Percentiles rank a stretch among this genome's conserved stretches.
These are phyloP conservation scores for Daldinia decipiens DNA, from an alignment of 495 filamentous ascomycete genomes.

Conservation along the genomic window DNA sequence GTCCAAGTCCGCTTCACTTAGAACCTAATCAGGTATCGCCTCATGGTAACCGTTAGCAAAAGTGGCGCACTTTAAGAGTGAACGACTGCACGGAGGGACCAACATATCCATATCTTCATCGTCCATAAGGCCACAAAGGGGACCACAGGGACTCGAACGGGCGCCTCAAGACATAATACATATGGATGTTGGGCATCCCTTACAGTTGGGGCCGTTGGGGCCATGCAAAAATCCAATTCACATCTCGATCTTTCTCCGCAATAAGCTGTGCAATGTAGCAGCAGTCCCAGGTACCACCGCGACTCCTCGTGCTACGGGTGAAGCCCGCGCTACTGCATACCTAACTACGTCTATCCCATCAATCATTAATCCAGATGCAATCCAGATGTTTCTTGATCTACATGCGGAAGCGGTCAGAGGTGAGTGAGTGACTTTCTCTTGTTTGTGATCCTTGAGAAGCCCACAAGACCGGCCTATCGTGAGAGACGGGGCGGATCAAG, in stretches of 20 bases:
- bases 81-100: slow-evolving; percentile 39
- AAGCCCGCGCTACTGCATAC: slow-evolving; percentile 33
- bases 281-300: slow-evolving; percentile 28
- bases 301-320: slow-evolving; percentile 31
- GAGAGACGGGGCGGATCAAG: slow-evolving; percentile 24
- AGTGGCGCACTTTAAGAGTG: slow-evolving; percentile 32
- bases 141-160: slow-evolving; percentile 22
- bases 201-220: slow-evolving; percentile 21
- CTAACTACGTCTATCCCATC: slow-evolving; percentile 24
- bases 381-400: slow-evolving; percentile 24
- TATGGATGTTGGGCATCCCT: slow-evolving; percentile 32
- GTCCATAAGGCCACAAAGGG: slow-evolving; percentile 30
- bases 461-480: slow-evolving; percentile 22
- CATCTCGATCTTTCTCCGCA: slow-evolving; percentile 45
- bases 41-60: slow-evolving; percentile 38
- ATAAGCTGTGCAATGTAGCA: slow-evolving; percentile 41
- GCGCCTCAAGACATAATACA: slow-evolving; percentile 13
- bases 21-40: slow-evolving; percentile 42
- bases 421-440: slow-evolving; percentile 13
- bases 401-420: slow-evolving; percentile 43
- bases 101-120: slow-evolving; percentile 24
- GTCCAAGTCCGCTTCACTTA: slow-evolving; percentile 28
- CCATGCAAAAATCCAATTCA: slow-evolving; percentile 41
- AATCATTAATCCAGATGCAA: slow-evolving; percentile 1
- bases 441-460: slow-evolving; percentile 29